These are phyloP conservation scores for Leersia perrieri DNA, from an alignment of 176 grass and related monocot genomes.

Conservation along the genomic window DNA sequence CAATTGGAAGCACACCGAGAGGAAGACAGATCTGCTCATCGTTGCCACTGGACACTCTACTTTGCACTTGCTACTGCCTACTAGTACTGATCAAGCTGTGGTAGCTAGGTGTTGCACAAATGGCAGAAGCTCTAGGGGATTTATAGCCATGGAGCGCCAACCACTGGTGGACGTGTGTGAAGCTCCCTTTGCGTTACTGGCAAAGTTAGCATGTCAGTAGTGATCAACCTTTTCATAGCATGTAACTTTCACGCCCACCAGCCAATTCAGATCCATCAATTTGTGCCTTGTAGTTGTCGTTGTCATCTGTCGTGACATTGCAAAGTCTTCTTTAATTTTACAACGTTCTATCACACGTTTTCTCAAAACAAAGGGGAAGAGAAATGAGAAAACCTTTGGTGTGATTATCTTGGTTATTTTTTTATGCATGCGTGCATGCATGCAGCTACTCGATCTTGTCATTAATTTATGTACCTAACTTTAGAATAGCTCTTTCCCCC, in stretches of 20 bases:
- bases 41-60: no score
- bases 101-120: not conserved
- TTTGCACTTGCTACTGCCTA: not conserved
- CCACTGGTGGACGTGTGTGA: not conserved
- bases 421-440: not conserved
- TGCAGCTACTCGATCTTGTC: not conserved
- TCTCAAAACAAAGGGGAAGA: not conserved
- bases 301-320: no score
- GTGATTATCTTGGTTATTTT: no score
- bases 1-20: not conserved
- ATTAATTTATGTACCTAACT: not conserved
- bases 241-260: not conserved
- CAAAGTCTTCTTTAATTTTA: not conserved
- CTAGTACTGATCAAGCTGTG: not conserved
- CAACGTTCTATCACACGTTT: not conserved
- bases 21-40: conserved; percentile 6
- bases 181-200: not conserved
- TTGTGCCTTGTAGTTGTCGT: no score
- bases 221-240: not conserved
- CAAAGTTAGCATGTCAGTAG: not conserved
- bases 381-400: no score
- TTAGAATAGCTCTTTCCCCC: not conserved
- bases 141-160: conserved; percentile 10
- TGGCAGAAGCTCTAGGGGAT: not conserved
- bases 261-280: not conserved